Conservation (phyloP, 2,329 filamentous ascomycete genomes). For the Alternaria dauci region DNA sequence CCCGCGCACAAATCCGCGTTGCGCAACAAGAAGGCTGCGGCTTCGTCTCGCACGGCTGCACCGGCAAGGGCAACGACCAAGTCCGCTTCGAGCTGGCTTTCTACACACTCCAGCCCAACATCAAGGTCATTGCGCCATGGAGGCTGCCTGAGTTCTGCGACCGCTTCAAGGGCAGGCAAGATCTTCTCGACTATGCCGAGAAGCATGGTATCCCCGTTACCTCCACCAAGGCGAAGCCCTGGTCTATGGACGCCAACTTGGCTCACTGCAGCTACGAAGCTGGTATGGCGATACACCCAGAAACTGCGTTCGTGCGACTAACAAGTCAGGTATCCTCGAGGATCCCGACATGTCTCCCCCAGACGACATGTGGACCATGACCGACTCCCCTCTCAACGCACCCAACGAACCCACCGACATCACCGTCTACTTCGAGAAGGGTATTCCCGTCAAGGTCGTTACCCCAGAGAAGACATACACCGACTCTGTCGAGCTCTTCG, state of each 20-base stretch:
- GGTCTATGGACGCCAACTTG: constrained; percentile 68
- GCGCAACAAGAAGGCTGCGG: constrained; percentile 69
- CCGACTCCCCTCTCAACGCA: constrained; percentile 72
- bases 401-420: constrained; percentile 76
- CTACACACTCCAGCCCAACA: constrained; percentile 68
- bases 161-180: constrained; percentile 74
- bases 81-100: constrained; percentile 72
- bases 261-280: constrained; percentile 84
- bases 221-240: constrained; percentile 73
- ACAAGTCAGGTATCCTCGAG: constrained; percentile 64
- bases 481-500: constrained; percentile 76
- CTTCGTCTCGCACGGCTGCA: constrained; percentile 58
- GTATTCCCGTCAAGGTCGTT: constrained; percentile 74
- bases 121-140: constrained; percentile 81
- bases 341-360: constrained; percentile 71
- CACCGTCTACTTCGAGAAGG: constrained; percentile 75
- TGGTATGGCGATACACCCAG: constrained; percentile 52
- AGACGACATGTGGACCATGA: constrained; percentile 82
- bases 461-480: constrained; percentile 67
- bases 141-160: constrained; percentile 74
- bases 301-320: not conserved
- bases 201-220: constrained; percentile 74
- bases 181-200: constrained; percentile 75
- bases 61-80: constrained; percentile 66
- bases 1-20: constrained; percentile 70